Evolutionary conservation across 176 grass and related monocot genomes (phyloP).

Genomic region (Oryza nivara): DNA sequence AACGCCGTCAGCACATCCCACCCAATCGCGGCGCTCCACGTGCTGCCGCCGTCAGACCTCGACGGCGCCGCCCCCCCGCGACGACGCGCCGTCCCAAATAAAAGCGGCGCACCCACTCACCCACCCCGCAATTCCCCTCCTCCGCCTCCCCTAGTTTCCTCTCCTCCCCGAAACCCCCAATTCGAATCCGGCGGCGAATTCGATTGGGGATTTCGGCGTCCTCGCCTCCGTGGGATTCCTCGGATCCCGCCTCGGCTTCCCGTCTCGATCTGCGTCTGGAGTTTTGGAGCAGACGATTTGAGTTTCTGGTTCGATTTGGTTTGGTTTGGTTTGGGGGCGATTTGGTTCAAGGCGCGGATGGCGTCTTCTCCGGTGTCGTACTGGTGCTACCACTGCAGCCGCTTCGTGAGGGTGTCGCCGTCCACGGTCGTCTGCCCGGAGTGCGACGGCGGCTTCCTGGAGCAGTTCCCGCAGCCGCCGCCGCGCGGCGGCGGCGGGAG

Average conservation of each 20-base stretch:
- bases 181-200: conserved; percentile 34
- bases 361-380: conserved; percentile 65
- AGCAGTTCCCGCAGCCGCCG: conserved; percentile 60
- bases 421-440: conserved; percentile 67
- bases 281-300: not conserved
- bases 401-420: conserved; percentile 64
- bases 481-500: conserved; percentile 49
- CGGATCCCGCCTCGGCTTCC: conserved; percentile 22
- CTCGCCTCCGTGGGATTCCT: not conserved
- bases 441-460: conserved; percentile 80
- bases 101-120: conserved; percentile 45
- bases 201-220: conserved; percentile 51
- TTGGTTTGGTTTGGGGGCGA: not conserved
- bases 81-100: conserved; percentile 47
- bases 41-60: conserved; percentile 18
- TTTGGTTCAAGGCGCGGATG: conserved; percentile 38
- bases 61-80: conserved; percentile 21
- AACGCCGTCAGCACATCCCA: conserved; percentile 36
- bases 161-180: conserved; percentile 23
- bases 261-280: conserved; percentile 24
- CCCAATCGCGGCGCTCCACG: conserved; percentile 31
- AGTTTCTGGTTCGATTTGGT: conserved; percentile 13
- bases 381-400: conserved; percentile 83
- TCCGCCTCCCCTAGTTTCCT: not conserved
- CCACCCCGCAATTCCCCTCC: conserved; percentile 36